Percentiles rank a stretch among this genome's conserved stretches.
These are phyloP conservation scores for Helotiales sp. DNA, from an alignment of 2,329 filamentous ascomycete genomes.

Conservation along the genomic window DNA sequence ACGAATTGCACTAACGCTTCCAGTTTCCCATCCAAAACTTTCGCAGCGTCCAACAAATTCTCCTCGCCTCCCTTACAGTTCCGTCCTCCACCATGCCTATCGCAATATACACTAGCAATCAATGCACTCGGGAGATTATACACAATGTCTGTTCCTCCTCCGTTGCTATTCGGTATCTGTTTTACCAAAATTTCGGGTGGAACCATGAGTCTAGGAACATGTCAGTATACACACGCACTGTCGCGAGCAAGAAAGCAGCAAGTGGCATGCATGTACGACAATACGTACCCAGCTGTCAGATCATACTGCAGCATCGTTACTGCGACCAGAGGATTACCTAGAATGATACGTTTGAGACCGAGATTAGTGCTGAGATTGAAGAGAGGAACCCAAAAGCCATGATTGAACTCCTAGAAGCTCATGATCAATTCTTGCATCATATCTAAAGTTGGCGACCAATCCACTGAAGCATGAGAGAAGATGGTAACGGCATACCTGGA, in stretches of 20 bases:
- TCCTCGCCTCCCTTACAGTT: slow-evolving; percentile 10
- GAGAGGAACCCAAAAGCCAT: slow-evolving; percentile 21
- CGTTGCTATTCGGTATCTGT: slow-evolving; percentile 10
- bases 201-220: too few relatives aligned
- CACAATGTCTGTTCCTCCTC: slow-evolving; percentile 17
- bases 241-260: too few relatives aligned
- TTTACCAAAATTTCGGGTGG: slow-evolving; percentile 22
- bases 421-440: background rate
- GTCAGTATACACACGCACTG: too few relatives aligned
- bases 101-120: slow-evolving; percentile 6
- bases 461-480: background rate
- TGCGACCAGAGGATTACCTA: slow-evolving; percentile 25
- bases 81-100: slow-evolving; percentile 1
- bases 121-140: slow-evolving; percentile 21
- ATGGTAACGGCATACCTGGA: slow-evolving; percentile 8
- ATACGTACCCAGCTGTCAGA: slow-evolving; percentile 15
- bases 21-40: slow-evolving; percentile 13
- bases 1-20: slow-evolving; percentile 12
- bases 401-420: slow-evolving; percentile 19
- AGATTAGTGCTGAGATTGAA: slow-evolving; percentile 9
- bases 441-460: too few relatives aligned
- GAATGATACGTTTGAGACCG: slow-evolving; percentile 19
- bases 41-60: slow-evolving; percentile 1
- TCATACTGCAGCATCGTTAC: slow-evolving; percentile 23
- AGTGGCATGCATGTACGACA: too few relatives aligned